Evolutionary conservation across 208 protist genomes (phyloP), one percentile per base, ranked within the genome.

Genomic region (Trypanosoma platydactyli): DNA sequence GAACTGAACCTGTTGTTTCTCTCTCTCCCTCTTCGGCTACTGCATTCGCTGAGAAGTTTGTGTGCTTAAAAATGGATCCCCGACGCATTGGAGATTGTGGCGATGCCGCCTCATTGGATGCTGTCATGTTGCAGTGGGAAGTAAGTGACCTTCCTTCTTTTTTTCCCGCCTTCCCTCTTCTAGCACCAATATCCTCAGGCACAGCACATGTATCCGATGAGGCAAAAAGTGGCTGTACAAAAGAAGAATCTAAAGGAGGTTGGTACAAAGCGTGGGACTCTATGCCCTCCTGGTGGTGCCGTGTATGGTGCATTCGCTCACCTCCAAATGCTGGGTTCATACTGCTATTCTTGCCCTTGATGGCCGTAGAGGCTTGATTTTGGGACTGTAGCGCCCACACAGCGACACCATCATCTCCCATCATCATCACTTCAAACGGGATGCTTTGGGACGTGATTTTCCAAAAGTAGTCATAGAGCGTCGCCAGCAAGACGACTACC

Each of bases 391-490:
- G 40, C n/a, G 59, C 58, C 18, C 58, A 58, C 22, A 54, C 48
- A 41, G 57, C 64, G 30, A 38, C 24, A 2, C 55, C 70, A 57
- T 64, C 62, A 44, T 16, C 29, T 29, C 62, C 58, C 61, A 64
- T 65, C 38, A 22, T 38, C 20, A 58, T 42, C 33, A 64, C 52
- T 52, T 76, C 62, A 53, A 69, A 64, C 20, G 70, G 41, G 18
- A 64, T 57, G 44, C 61, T 69, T 40, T 46, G 53, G 13, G 20
- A 20, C 12, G 62, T 69, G 1, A 76, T 55, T 40, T 50, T 22
- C 44, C 46, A 46, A 27, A 35, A 64, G 48, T 70, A 70, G 55
- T 76, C 70, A 64, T 68, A 69, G 12, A 64, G 20, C 20, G 69
- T 76, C 27, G 70, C 70, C 29, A 54, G 24, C 3, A 76, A 5